Evolutionary conservation across 164 flowering plant species (phyloP).

Genomic region (Chimonanthus salicifolius): DNA sequence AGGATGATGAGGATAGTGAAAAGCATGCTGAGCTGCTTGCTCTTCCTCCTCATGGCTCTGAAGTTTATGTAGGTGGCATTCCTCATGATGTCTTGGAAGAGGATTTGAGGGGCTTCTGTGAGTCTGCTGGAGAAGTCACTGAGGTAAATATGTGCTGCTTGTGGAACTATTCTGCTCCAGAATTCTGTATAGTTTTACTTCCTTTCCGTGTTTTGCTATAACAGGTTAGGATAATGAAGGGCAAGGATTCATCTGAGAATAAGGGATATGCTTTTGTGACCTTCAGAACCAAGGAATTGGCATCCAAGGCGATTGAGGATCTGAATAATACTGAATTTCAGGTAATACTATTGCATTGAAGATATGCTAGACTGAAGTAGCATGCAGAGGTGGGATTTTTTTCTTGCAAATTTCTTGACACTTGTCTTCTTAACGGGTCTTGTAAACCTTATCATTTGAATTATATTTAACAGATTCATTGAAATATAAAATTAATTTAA

Average conservation of each 20-base stretch:
- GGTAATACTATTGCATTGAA: conserved; percentile 30
- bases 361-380: too few species aligned
- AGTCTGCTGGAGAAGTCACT: conserved; percentile 65
- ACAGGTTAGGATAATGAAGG: conserved; percentile 80
- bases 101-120: conserved; percentile 59
- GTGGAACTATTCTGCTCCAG: background rate
- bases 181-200: background rate
- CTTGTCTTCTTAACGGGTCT: too few species aligned
- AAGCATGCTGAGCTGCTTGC: conserved; percentile 81
- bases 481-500: too few species aligned
- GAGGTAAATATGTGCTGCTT: conserved; percentile 38
- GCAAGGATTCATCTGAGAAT: conserved; percentile 62
- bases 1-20: conserved; percentile 44
- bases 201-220: conserved; percentile 3
- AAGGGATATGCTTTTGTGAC: conserved; percentile 94
- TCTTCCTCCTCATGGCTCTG: conserved; percentile 93
- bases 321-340: conserved; percentile 60
- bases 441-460: too few species aligned
- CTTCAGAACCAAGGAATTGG: conserved; percentile 64
- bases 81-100: conserved; percentile 62
- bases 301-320: conserved; percentile 66
- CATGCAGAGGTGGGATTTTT: too few species aligned
- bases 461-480: too few species aligned
- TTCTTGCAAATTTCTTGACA: too few species aligned
- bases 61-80: conserved; percentile 80